Base-by-base conservation (phyloP, 306 rosid genomes). In the Prunus persica region DNA sequence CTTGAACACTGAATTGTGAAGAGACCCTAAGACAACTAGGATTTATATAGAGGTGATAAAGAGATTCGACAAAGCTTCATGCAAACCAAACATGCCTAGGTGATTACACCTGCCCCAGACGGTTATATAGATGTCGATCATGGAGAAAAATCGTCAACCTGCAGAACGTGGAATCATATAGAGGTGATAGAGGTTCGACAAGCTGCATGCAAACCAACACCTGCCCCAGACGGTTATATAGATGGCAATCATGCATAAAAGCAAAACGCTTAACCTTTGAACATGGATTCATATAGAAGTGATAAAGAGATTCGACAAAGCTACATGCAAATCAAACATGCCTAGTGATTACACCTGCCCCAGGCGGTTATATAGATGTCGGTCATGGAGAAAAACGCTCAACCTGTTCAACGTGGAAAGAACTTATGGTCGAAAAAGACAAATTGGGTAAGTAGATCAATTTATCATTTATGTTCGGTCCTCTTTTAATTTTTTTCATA, bases 41-140 rank as follows among this genome's bases (percentile, higher is more conserved):
- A 18, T 18, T 80, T 74, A 61, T 67, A 74, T 57, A 80, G 76
- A 74, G 13, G 66, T 47, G 52, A 78, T 49, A 62, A 71, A 70
- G 16, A 45, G 51, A 5, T 16, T 16, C 15, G 6, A 27, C 65
- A 52, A 58, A 57, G 52, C 11, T 80, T 55, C 65, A 80, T 67
- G 65, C n/a, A 73, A 74, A 25, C 63, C 11, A 11, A 60, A 20
- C 41, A 38, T 18, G 66, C 34, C 30, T 58, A 67, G 54, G 64
- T 56, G 69, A 73, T 57, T 54, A 79, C 79, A 67, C 56, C 55
- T 67, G 74, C 70, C 84, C 22, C 46, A 28, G 49, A 20, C 4
- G 3, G 45, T 67, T 45, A 8, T 22, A n/a, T 41, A 41, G 68
- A 45, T 51, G 65, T 65, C 47, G 6, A 19, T 51, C 65, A 30